Evolutionary conservation across 2,329 filamentous ascomycete genomes (phyloP), one percentile per base, ranked within the genome.

Genomic region (Aspergillus versicolor): DNA sequence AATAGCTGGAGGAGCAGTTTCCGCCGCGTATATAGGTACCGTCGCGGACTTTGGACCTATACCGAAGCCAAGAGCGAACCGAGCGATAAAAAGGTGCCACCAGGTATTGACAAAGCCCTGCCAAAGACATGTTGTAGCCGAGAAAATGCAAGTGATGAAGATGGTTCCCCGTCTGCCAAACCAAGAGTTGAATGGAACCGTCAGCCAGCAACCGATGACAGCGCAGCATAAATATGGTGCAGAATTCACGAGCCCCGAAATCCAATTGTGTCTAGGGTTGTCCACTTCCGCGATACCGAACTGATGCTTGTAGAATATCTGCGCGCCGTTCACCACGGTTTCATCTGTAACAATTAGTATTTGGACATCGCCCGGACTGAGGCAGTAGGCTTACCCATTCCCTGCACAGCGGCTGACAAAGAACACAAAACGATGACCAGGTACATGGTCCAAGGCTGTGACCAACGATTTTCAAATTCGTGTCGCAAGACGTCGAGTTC

Each of bases 11-110:
- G 89, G 89, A 0, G 86, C 83, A 56, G 85, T 89, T 71, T 92
- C 89, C 2, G 89, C 89, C 0, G 88, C 86, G 65, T 90, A 92
- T 27, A 92, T 86, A 0, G 90, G 89, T 2, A 91, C 88, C 0
- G 88, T 90, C 0, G 87, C 85, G 19, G 86, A 85, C 69, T 92
- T 92, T 15, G 88, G 81, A 27, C 89, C 89, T 77, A 92, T 91
- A 1, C 88, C 89, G 45, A 94, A 84, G 9, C 91, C 91, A 59
- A 93, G 82, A 12, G 89, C 79, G 60, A 93, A 82, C 42, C 91
- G 85, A 48, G 85, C 87, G 42, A 84, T 80, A 57, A 94, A 81
- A 63, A 92, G 83, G 66, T 90, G 84, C 69, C 79, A 81, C 89
- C 89, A 93, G 0, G 82, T 86, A 60, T 88, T 84, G 53, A 86